Percentiles rank a stretch among this genome's conserved stretches.
These are phyloP conservation scores for Taphrina wiesneri DNA, from an alignment of 1,139 yeast species.

Conservation along the genomic window DNA sequence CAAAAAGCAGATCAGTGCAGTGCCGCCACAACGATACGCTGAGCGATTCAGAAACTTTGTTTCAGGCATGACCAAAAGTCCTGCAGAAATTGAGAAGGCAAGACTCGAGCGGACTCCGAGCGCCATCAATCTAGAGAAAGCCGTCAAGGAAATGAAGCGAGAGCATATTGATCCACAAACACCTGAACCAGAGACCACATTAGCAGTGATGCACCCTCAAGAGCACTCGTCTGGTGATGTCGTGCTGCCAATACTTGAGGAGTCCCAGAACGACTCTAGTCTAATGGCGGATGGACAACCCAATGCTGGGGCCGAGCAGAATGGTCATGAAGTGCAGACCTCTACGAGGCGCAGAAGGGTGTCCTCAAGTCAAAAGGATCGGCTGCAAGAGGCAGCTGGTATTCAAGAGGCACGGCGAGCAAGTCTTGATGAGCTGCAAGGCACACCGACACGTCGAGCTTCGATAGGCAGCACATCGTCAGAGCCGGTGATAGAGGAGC, in stretches of 20 bases:
- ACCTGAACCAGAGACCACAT: slow-evolving; percentile 8
- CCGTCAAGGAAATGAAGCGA: slow-evolving; percentile 22
- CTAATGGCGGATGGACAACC: neutral
- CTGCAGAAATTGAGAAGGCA: slow-evolving; percentile 16
- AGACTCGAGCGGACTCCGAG: slow-evolving; percentile 27
- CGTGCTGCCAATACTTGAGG: neutral
- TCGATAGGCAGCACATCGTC: neutral
- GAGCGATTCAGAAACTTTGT: slow-evolving; percentile 78
- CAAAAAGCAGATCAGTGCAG: slow-evolving; percentile 73
- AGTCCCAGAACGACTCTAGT: neutral
- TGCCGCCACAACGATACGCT: slow-evolving; percentile 90
- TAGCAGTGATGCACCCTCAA: slow-evolving; percentile 13
- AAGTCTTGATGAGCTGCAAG: slow-evolving; percentile 23
- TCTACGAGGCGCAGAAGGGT: neutral
- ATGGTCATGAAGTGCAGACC: neutral
- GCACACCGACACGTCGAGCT: slow-evolving; percentile 9
- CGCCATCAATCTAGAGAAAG: slow-evolving; percentile 20
- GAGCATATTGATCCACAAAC: slow-evolving; percentile 9
- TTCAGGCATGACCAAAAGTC: slow-evolving; percentile 38
- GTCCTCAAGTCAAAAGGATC: neutral
- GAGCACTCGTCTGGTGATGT: slow-evolving; percentile 7
- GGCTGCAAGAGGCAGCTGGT: slow-evolving; percentile 1
- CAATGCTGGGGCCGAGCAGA: neutral
- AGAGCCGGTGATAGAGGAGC: slow-evolving; percentile 2
- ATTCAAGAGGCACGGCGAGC: slow-evolving; percentile 12